Evolutionary conservation across 768 basidiomycete genomes (phyloP), one percentile per base, ranked within the genome.

Genomic region (Trametes elegans): DNA sequence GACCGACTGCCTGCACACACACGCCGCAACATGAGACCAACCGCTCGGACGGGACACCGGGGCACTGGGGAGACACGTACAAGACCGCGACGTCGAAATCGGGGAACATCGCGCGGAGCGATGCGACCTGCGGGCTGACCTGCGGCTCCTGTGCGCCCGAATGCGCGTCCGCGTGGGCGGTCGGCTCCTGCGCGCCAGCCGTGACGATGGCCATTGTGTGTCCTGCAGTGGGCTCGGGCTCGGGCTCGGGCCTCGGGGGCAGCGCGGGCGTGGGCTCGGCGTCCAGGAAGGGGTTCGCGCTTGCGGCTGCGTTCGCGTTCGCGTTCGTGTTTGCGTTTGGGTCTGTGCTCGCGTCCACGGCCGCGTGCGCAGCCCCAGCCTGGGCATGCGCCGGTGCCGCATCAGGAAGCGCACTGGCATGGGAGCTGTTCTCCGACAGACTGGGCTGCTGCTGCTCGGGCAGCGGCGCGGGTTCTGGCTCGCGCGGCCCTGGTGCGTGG

Each of bases 11-110:
- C 87, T 88, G 39, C 16, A 43, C 8, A 45, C 9, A 23, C 16
- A 34, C 44, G 11, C 32, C 27, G 24, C 50, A 38, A 43, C 7
- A 28, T 24, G 29, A 36, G 28, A 11, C 44, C 27, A 55, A 21
- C 40, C 5, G 23, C 6, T 8, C 14, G 3, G 4, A 10, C 8
- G 51, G 46, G 21, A 29, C 14, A 7, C 9, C 21, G 19, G 42
- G 14, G 29, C 18, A 35, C 11, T 11, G 34, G 19, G 7, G 21
- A 5, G 14, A 11, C 5, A 76, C 82, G 45, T 63, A 87, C 84
- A 93, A 71, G 45, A 91, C 73, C n/a, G 76, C 65, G 45, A 84
- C 80, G 57, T 93, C 90, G 62, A 90, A 90, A 68, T 87, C 85
- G 6, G 90, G 90, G 68, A 92, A 92, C 77, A 91, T 85, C 7